Evolutionary conservation across 768 basidiomycete genomes (phyloP).

Genomic region (Udeniomyces megalosporus): DNA sequence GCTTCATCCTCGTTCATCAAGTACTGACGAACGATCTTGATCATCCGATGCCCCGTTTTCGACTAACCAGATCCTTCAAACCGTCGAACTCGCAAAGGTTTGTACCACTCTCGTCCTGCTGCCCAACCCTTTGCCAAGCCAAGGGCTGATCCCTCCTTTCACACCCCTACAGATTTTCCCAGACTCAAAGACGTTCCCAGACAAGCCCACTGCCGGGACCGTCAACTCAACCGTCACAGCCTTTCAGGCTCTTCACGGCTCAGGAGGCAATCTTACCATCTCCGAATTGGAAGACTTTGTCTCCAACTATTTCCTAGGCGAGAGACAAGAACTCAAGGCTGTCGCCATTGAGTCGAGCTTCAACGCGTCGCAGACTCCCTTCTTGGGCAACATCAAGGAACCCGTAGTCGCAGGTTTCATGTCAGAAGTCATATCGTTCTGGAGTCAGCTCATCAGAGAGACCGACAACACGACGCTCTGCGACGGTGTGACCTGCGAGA

Average conservation of each 20-base stretch:
- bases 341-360: conserved; percentile 42
- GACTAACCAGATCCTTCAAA: conserved; percentile 43
- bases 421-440: conserved; percentile 66
- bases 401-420: conserved; percentile 55
- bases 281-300: conserved; percentile 53
- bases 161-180: conserved; percentile 44
- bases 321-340: conserved; percentile 65
- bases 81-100: conserved; percentile 73
- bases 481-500: conserved; percentile 45
- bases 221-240: conserved; percentile 52
- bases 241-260: conserved; percentile 37
- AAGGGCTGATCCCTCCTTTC: no score
- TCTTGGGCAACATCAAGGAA: conserved; percentile 54
- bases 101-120: no score
- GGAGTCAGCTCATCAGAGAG: conserved; percentile 54
- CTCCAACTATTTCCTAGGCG: conserved; percentile 58
- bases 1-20: neutral
- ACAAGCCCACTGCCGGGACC: conserved; percentile 61
- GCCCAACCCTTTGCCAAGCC: no score
- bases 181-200: conserved; percentile 79
- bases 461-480: conserved; percentile 61
- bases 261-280: conserved; percentile 34
- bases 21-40: neutral
- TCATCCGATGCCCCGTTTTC: neutral
- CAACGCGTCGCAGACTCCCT: conserved; percentile 41